Evolutionary conservation across 2,329 filamentous ascomycete species (phyloP).

Genomic region (Teratosphaeria epicoccoides): DNA sequence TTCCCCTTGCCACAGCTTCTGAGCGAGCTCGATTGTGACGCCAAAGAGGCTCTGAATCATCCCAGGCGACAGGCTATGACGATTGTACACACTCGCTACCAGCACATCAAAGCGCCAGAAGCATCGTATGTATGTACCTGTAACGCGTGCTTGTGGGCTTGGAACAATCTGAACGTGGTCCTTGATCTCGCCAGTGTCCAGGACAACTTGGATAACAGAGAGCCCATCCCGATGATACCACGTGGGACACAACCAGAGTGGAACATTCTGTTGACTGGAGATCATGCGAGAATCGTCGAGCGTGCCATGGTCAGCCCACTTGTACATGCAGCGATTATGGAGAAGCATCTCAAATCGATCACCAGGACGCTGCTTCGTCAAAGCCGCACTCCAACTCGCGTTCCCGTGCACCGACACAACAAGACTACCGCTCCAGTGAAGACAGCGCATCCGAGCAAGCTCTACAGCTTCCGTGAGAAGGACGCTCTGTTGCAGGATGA

Average conservation of each 20-base stretch:
- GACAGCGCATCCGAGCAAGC: slow-evolving; percentile 15
- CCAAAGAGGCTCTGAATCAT: slow-evolving; percentile 31
- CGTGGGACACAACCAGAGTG: slow-evolving; percentile 39
- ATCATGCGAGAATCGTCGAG: slow-evolving; percentile 36
- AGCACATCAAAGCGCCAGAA: slow-evolving; percentile 42
- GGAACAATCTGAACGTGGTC: slow-evolving; percentile 45
- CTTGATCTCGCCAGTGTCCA: slow-evolving; percentile 51
- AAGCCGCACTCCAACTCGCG: slow-evolving; percentile 1
- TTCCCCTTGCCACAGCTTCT: slow-evolving; percentile 42
- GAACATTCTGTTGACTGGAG: slow-evolving; percentile 38
- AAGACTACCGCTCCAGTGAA: slow-evolving; percentile 3
- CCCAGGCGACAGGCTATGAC: slow-evolving; percentile 34
- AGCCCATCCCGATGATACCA: slow-evolving; percentile 43
- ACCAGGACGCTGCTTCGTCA: slow-evolving; percentile 36
- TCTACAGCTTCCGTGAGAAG: slow-evolving; percentile 36
- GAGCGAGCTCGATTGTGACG: slow-evolving; percentile 27
- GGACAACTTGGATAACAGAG: slow-evolving; percentile 37
- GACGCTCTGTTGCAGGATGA: slow-evolving; percentile 41
- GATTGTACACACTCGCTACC: slow-evolving; percentile 41
- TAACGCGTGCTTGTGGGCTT: slow-evolving; percentile 45
- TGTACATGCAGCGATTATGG: slow-evolving; percentile 41
- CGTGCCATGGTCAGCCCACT: slow-evolving; percentile 39
- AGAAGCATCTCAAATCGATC: slow-evolving; percentile 39
- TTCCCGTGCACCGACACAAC: slow-evolving; percentile 33
- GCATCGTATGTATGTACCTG: slow-evolving; percentile 44